Conservation (phyloP, 1,284 basidiomycete genomes). For the Singerocomus inundabilis region DNA sequence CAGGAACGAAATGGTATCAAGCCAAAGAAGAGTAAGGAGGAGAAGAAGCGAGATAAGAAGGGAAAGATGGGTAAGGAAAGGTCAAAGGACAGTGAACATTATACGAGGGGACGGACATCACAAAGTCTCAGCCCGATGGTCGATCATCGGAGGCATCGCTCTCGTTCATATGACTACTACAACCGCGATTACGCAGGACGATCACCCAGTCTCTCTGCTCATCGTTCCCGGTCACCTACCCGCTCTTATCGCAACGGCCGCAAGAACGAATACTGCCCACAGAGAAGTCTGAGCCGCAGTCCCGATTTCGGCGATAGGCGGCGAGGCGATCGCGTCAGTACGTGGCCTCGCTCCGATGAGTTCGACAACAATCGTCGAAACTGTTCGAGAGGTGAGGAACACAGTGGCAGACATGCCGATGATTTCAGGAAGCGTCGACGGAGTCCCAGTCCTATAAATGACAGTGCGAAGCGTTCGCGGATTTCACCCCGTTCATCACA, state of each 20-base stretch:
- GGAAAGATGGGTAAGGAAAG: slow-evolving; percentile 56
- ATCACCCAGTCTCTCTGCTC: slow-evolving; percentile 40
- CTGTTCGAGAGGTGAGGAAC: slow-evolving; percentile 25
- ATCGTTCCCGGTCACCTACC: slow-evolving; percentile 38
- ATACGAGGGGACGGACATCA: slow-evolving; percentile 37
- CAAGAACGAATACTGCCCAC: slow-evolving; percentile 19
- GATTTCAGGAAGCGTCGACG: slow-evolving; percentile 46
- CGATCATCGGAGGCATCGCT: slow-evolving; percentile 31
- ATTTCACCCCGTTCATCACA: slow-evolving; percentile 36
- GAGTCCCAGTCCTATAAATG: slow-evolving; percentile 40
- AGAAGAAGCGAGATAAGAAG: slow-evolving; percentile 60
- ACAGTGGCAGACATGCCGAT: slow-evolving; percentile 21
- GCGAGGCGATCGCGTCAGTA: slow-evolving; percentile 28
- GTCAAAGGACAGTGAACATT: slow-evolving; percentile 35
- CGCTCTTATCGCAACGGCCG: slow-evolving; percentile 29
- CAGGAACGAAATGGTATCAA: slow-evolving; percentile 75
- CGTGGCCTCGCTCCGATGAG: slow-evolving; percentile 46
- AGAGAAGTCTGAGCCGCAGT: slow-evolving; percentile 33
- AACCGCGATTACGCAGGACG: slow-evolving; percentile 31
- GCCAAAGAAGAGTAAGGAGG: slow-evolving; percentile 73
- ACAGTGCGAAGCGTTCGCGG: slow-evolving; percentile 41
- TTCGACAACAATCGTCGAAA: slow-evolving; percentile 42
- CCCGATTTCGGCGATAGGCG: slow-evolving; percentile 29
- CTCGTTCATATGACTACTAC: slow-evolving; percentile 38
- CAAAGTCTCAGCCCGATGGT: slow-evolving; percentile 37